Evolutionary conservation across 139 green algal species (phyloP).

Genomic region (Coelastrella sp.): DNA sequence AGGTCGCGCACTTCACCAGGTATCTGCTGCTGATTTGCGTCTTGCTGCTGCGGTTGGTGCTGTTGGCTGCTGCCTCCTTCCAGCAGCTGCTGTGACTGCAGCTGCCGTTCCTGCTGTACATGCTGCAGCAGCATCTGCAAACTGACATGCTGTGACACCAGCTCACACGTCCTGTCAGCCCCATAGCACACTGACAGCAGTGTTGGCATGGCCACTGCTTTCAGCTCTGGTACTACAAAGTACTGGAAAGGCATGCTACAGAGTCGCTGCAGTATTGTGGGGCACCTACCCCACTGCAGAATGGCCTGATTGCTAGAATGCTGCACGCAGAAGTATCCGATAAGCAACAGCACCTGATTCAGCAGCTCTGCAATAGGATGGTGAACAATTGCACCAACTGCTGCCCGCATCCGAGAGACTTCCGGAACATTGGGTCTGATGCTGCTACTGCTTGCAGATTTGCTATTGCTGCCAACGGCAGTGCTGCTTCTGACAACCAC

Average conservation of each 20-base stretch:
- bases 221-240: conserved; percentile 47
- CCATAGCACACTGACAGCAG: conserved; percentile 60
- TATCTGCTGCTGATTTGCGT: not conserved
- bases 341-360: conserved; percentile 69
- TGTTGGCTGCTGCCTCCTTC: not conserved
- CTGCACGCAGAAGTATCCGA: conserved; percentile 64
- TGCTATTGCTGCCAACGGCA: not conserved
- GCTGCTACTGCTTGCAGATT: not conserved
- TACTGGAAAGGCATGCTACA: conserved; percentile 61
- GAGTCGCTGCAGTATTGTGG: conserved; percentile 71
- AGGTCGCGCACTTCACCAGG: not conserved
- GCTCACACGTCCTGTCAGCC: conserved; percentile 54
- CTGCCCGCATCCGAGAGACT: not conserved
- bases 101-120: conserved; percentile 8
- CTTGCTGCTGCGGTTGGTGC: conserved; percentile 12
- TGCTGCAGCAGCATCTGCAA: conserved; percentile 43
- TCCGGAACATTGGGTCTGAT: not conserved
- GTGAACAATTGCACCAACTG: not conserved
- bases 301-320: conserved; percentile 55
- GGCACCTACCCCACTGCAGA: conserved; percentile 68
- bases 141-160: conserved; percentile 51
- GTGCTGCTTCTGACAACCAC: not conserved
- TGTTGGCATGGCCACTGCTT: conserved; percentile 61
- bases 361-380: conserved; percentile 60
- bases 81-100: not conserved